phyloP scores from a whole-genome alignment of 495 filamentous ascomycete species.

The Penicillium manginii region DNA sequence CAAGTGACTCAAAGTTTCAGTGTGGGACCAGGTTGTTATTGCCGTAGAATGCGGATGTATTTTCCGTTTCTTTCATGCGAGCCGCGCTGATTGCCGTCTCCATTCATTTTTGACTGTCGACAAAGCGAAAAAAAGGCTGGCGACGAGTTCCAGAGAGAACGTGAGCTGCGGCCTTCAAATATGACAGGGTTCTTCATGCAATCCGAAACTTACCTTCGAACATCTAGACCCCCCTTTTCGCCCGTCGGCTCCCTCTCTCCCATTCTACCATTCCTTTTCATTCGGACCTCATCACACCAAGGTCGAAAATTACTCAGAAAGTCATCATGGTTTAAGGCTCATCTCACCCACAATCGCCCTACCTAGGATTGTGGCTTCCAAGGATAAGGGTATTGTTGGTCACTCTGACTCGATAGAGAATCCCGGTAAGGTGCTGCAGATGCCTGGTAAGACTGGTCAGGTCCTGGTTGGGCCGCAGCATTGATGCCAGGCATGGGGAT shows the following conservation, averaged over 20 bases:
- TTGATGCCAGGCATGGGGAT: slow-evolving; percentile 12
- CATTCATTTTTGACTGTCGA: not conserved
- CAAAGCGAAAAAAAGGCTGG: not conserved
- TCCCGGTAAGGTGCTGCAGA: slow-evolving; percentile 8
- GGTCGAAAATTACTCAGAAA: too few relatives aligned
- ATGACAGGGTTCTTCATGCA: not conserved
- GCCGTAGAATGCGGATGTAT: not conserved
- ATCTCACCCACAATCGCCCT: not conserved
- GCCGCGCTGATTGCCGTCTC: not conserved
- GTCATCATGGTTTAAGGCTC: not conserved
- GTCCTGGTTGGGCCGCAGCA: slow-evolving; percentile 7
- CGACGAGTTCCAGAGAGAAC: not conserved
- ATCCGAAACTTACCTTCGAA: not conserved
- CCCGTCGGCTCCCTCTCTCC: too few relatives aligned
- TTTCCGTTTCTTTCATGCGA: not conserved
- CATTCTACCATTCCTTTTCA: too few relatives aligned
- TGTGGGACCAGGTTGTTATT: too few relatives aligned
- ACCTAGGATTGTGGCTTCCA: slow-evolving; percentile 20
- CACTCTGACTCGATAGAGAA: slow-evolving; percentile 11
- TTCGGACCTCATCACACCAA: too few relatives aligned
- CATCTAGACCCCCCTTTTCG: not conserved
- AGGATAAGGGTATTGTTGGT: slow-evolving; percentile 19
- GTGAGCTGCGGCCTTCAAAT: slow-evolving; percentile 24
- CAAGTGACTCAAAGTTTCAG: too few relatives aligned
- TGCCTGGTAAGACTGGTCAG: slow-evolving; percentile 11